These are phyloP conservation scores for Penicillium sp. DNA, from an alignment of 2,329 filamentous ascomycete genomes.

Conservation along the genomic window DNA sequence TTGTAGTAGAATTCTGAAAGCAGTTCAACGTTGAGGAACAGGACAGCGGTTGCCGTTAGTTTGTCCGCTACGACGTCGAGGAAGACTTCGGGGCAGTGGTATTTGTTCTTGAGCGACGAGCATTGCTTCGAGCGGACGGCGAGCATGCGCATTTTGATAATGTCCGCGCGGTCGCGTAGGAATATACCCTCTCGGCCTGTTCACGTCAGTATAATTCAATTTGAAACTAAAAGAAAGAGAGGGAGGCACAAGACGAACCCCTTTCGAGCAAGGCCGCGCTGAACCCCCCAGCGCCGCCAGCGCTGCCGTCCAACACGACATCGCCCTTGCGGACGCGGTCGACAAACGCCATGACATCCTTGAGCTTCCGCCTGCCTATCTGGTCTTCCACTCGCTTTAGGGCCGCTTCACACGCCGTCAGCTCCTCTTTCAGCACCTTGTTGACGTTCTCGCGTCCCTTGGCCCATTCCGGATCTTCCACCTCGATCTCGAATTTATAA, in stretches of 20 bases:
- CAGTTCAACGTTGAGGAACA: constrained; percentile 96
- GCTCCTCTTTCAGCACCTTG: constrained; percentile 77
- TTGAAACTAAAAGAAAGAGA: neutral
- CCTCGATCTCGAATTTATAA: constrained; percentile 96
- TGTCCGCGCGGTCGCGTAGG: constrained; percentile 82
- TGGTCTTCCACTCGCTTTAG: constrained; percentile 69
- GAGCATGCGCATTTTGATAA: constrained; percentile 83
- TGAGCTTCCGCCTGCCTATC: constrained; percentile 78
- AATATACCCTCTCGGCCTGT: constrained; percentile 88
- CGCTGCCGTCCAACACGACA: constrained; percentile 75
- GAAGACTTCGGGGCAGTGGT: constrained; percentile 95
- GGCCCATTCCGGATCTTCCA: constrained; percentile 85
- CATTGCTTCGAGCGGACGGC: constrained; percentile 92
- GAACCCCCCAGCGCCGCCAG: constrained; percentile 87
- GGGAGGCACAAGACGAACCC: constrained; percentile 53
- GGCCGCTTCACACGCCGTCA: constrained; percentile 77
- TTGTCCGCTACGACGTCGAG: constrained; percentile 96
- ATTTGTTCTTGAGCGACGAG: constrained; percentile 78
- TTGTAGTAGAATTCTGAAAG: constrained; percentile 97
- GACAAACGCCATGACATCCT: constrained; percentile 85
- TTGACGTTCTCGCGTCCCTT: constrained; percentile 79
- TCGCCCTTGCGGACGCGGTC: constrained; percentile 87
- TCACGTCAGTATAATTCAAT: constrained; percentile 16
- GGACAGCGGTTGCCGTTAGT: constrained; percentile 86
- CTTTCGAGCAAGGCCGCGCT: constrained; percentile 77